Evolutionary conservation across 2,329 filamentous ascomycete species (phyloP), one percentile per base, ranked within the genome.

Genomic region (Fusarium lateritium): DNA sequence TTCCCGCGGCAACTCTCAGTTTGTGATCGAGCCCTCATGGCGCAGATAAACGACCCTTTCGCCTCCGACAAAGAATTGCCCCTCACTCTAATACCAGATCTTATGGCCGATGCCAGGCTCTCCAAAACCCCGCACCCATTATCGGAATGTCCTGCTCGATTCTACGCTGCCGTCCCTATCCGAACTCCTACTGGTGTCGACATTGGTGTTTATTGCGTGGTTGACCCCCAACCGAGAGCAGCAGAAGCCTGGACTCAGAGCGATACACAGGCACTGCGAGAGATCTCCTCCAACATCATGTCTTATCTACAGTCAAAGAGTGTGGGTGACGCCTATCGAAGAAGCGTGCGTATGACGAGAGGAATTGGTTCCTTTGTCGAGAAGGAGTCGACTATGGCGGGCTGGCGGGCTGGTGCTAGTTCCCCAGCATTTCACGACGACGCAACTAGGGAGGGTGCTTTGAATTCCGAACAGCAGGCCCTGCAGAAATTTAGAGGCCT

Each of bases 101-200:
- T 83, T 3, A 53, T 57, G 7, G 40, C 40, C 1, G 78, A 82
- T 43, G 42, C 70, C 8, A 72, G 74, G 2, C 80, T 79, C 43
- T 64, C 65, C 11, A 47, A 60, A 22, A 69, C 69, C n/a, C 60
- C 67, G 1, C 75, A 73, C 19, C 71, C 73, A 5, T 55, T 62
- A 9, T 51, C 56, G 9, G 65, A 69, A 39, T 67, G 60, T 0
- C 56, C 62, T 13, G 70, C 73, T 44, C 72, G 74, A 3, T 83
- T 83, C 61, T 83, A 82, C 45, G 79, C 80, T 0, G 80, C 75
- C 5, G 79, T 82, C 1, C 81, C 81, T 10, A 80, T 83, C 14
- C 75, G 79, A 5, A 78, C 79, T 0, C 74, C 65, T 0, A 67
- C 72, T 2, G 81, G 80, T 26, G 76, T 83, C 57, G 79, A 82